Conservation (phyloP, 768 basidiomycete species). For the Lactarius vividus region DNA sequence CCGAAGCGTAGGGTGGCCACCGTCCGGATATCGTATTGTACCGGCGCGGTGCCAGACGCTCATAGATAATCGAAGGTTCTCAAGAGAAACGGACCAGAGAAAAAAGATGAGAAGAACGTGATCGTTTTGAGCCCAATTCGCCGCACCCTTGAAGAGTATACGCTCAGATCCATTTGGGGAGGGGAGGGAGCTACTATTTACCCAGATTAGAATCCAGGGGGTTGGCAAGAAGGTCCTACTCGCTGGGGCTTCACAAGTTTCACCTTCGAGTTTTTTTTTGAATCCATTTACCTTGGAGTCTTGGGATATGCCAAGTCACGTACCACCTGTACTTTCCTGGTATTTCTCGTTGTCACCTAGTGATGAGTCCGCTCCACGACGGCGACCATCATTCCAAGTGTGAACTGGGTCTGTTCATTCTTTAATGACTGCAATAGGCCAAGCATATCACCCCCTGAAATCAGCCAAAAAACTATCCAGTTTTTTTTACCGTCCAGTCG, state of each 20-base stretch:
- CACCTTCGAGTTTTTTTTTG: neutral
- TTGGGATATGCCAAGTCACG: neutral
- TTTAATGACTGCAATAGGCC: neutral
- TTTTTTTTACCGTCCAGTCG: neutral
- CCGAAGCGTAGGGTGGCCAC: neutral
- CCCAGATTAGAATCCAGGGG: neutral
- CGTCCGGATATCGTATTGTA: neutral
- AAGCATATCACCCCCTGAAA: neutral
- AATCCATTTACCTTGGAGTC: too few relatives aligned
- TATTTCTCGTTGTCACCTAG: neutral
- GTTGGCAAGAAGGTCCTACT: neutral
- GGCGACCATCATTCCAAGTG: neutral
- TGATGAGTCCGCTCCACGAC: neutral
- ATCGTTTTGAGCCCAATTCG: neutral
- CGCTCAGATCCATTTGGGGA: neutral
- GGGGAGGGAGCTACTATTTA: neutral
- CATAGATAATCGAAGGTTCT: conserved; percentile 1
- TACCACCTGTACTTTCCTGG: neutral
- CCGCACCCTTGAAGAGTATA: neutral
- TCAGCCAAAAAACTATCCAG: neutral
- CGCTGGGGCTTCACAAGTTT: neutral
- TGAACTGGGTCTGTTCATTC: neutral
- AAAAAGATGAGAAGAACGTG: neutral
- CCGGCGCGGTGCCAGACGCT: neutral
- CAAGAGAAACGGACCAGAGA: conserved; percentile 1